Evolutionary conservation across 2,329 filamentous ascomycete species (phyloP).

Genomic region (Sporothrix variecibatus): DNA sequence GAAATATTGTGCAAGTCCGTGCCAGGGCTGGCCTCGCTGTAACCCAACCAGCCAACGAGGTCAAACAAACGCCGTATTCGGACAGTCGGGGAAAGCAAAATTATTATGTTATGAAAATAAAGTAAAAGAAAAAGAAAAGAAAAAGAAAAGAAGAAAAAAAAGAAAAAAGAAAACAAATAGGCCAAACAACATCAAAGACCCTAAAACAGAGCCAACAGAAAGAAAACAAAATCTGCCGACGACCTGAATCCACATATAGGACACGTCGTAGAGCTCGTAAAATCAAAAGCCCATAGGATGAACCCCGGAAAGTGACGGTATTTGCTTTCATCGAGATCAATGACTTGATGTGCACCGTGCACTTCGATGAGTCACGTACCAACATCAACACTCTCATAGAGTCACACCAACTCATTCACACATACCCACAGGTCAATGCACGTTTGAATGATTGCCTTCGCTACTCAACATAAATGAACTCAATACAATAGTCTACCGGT

Average conservation of each 20-base stretch:
- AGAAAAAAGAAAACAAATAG: background rate
- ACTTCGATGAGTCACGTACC: background rate
- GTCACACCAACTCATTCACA: background rate
- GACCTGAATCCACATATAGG: background rate
- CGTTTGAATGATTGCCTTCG: background rate
- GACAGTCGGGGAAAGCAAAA: background rate
- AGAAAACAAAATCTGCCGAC: background rate
- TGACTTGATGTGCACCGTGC: background rate
- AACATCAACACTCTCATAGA: background rate
- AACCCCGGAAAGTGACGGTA: background rate
- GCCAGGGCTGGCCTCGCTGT: background rate
- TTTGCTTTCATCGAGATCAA: background rate
- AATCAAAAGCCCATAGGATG: background rate
- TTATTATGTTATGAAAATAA: background rate
- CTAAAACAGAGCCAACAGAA: background rate
- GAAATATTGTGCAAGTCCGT: background rate
- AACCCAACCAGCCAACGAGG: background rate
- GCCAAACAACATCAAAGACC: background rate
- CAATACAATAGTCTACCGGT: constrained; percentile 9
- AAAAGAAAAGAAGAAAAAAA: background rate
- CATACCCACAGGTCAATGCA: background rate
- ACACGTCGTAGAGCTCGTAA: background rate
- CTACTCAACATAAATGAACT: constrained; percentile 1
- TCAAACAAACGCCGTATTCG: background rate
- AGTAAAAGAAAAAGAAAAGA: background rate